phyloP scores from a whole-genome alignment of 2,329 filamentous ascomycete species.

The Plenodomus tracheiphilus region DNA sequence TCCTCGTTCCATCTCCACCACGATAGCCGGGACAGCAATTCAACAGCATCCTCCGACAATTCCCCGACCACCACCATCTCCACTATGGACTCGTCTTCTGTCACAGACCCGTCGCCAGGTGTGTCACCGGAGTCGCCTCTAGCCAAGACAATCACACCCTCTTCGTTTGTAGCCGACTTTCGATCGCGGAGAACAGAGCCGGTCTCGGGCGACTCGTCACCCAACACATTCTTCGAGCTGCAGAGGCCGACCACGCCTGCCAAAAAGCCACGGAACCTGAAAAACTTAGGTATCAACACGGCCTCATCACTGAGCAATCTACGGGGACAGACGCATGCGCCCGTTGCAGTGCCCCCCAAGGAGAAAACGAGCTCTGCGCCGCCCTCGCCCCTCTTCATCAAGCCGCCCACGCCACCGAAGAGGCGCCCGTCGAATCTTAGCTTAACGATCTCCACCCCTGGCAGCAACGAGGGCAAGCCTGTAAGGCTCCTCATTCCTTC shows the following conservation, averaged over 20 bases:
- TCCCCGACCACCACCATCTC: constrained; percentile 94
- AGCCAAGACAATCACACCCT: constrained; percentile 70
- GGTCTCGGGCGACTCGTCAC: constrained; percentile 49
- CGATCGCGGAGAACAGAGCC: constrained; percentile 41
- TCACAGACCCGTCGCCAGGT: constrained; percentile 88
- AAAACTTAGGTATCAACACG: constrained; percentile 78
- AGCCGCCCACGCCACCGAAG: constrained; percentile 70
- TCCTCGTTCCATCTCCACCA: constrained; percentile 59
- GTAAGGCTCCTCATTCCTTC: constrained; percentile 62
- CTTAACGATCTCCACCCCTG: constrained; percentile 68
- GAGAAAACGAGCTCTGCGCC: constrained; percentile 61
- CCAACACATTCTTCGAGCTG: constrained; percentile 58
- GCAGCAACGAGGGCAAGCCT: constrained; percentile 60
- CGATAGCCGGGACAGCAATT: constrained; percentile 78
- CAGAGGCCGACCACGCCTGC: constrained; percentile 57
- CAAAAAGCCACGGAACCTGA: constrained; percentile 77
- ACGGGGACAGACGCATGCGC: constrained; percentile 56
- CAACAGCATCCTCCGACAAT: constrained; percentile 85
- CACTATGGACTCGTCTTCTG: constrained; percentile 86
- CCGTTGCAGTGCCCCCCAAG: constrained; percentile 53
- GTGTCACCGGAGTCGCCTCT: constrained; percentile 87
- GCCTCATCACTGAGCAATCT: constrained; percentile 52
- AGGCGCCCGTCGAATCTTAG: constrained; percentile 78
- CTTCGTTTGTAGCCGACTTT: constrained; percentile 66
- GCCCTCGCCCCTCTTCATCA: constrained; percentile 76